Evolutionary conservation across 164 flowering plant species (phyloP).

Genomic region (Platanus orientalis): DNA sequence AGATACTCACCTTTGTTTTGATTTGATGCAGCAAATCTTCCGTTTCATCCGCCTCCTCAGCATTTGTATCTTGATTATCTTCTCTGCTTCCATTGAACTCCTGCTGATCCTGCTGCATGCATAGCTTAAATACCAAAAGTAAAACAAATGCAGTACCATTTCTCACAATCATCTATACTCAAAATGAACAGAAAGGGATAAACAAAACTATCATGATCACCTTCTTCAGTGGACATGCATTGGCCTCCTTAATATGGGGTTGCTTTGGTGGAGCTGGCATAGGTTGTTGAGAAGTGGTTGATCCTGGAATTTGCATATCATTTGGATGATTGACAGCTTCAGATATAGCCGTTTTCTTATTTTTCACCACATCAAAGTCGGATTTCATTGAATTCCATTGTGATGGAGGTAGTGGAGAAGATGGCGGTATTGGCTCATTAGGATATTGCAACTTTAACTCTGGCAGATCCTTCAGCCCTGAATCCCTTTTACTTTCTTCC

Average conservation of each 20-base stretch:
- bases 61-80: slow-evolving; percentile 25
- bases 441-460: slow-evolving; percentile 10
- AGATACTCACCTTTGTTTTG: slow-evolving; percentile 59
- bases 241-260: slow-evolving; percentile 20
- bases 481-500: slow-evolving; percentile 18
- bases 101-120: slow-evolving; percentile 26
- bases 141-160: neutral
- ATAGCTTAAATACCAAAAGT: slow-evolving; percentile 4
- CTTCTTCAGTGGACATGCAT: slow-evolving; percentile 28
- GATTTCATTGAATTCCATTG: slow-evolving; percentile 46
- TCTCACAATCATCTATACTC: neutral
- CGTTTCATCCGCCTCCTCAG: slow-evolving; percentile 40
- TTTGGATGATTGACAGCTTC: slow-evolving; percentile 20
- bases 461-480: slow-evolving; percentile 12
- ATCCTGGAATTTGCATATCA: slow-evolving; percentile 18
- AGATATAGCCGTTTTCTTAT: slow-evolving; percentile 20
- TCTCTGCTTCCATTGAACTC: slow-evolving; percentile 26
- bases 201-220: slow-evolving; percentile 19
- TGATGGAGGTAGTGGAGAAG: slow-evolving; percentile 69
- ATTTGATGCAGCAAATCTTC: slow-evolving; percentile 74
- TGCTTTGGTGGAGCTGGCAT: slow-evolving; percentile 29
- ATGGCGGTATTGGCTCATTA: slow-evolving; percentile 34
- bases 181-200: neutral
- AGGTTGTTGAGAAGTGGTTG: slow-evolving; percentile 22
- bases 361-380: slow-evolving; percentile 19